These are phyloP conservation scores for Chrysopogon serrulatus DNA, from an alignment of 176 grass and related monocot genomes.

Conservation along the genomic window DNA sequence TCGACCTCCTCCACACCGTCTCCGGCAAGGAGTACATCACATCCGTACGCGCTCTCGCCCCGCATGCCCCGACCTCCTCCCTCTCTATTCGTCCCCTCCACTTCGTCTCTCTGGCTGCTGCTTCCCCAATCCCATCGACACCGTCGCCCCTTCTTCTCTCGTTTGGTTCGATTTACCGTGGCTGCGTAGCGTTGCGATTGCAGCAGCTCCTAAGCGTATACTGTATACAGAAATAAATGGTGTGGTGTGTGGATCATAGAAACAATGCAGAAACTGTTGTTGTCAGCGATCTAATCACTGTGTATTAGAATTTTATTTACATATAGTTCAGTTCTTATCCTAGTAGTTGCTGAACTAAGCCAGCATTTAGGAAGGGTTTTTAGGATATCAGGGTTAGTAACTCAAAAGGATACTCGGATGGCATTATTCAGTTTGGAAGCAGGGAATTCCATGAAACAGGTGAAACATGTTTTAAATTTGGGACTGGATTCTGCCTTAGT, in stretches of 20 bases:
- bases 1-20: constrained; percentile 82
- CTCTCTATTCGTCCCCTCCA: background rate
- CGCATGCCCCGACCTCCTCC: too few species aligned
- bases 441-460: background rate
- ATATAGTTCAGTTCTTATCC: background rate
- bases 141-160: background rate
- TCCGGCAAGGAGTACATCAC: constrained; percentile 98
- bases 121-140: background rate
- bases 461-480: background rate
- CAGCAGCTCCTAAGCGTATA: background rate
- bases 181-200: background rate
- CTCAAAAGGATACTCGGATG: background rate
- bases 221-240: background rate
- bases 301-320: background rate
- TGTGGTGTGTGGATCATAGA: background rate
- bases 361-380: background rate
- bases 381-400: background rate
- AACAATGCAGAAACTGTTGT: background rate
- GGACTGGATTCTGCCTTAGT: background rate
- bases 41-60: constrained; percentile 52
- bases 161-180: background rate
- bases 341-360: background rate
- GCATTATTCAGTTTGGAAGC: background rate
- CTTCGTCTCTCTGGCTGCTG: background rate
- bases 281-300: background rate